Conservation (phyloP, 2,329 filamentous ascomycete species). For the Incumbomyces lentus region DNA sequence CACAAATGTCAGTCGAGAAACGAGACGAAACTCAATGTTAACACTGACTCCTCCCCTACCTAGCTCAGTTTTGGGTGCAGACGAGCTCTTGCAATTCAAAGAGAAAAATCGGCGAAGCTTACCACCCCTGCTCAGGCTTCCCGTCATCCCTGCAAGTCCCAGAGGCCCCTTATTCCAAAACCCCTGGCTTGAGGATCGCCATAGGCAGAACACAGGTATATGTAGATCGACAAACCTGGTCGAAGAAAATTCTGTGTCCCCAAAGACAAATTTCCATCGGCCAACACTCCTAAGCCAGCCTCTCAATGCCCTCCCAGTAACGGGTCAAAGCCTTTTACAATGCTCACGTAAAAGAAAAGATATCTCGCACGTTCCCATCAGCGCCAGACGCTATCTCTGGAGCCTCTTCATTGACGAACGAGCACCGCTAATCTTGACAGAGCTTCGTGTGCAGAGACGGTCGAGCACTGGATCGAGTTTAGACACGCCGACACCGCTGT, state of each 20-base stretch:
- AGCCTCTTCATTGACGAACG: background rate
- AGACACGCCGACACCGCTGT: background rate
- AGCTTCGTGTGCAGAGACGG: background rate
- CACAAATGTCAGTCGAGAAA: background rate
- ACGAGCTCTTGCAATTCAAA: background rate
- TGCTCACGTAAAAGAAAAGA: background rate
- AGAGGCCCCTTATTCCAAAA: background rate
- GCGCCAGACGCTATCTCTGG: slow-evolving; percentile 1
- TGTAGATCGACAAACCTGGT: background rate
- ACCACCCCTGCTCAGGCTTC: background rate
- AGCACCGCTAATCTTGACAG: background rate
- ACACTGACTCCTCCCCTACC: background rate
- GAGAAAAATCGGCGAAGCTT: background rate
- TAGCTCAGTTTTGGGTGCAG: background rate
- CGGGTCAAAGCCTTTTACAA: background rate
- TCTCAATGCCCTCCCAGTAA: background rate
- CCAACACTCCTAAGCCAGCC: background rate
- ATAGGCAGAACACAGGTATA: background rate
- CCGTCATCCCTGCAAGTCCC: background rate
- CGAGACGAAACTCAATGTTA: background rate
- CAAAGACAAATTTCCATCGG: background rate
- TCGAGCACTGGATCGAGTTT: background rate
- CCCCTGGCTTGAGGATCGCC: background rate
- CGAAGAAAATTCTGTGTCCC: background rate
- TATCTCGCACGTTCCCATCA: background rate